These are phyloP conservation scores for Mantamonas sphyraenae DNA, from an alignment of 78 protist genomes.

Conservation along the genomic window DNA sequence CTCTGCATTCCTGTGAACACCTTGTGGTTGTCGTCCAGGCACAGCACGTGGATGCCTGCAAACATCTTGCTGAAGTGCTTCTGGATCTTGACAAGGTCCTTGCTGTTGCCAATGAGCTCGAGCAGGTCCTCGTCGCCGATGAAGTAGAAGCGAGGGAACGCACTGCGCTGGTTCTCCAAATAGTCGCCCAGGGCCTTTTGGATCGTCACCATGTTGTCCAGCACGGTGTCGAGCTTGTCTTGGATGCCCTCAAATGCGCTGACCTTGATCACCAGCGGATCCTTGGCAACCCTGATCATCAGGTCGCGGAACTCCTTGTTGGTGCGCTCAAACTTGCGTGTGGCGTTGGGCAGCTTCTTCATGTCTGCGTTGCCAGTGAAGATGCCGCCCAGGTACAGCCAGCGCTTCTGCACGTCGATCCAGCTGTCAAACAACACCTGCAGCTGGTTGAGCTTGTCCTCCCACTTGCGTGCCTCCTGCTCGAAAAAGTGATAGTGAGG, in stretches of 20 bases:
- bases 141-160: slow-evolving; percentile 97
- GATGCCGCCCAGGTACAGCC: slow-evolving; percentile 94
- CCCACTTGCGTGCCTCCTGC: slow-evolving; percentile 79
- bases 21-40: slow-evolving; percentile 34
- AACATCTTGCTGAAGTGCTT: slow-evolving; percentile 93
- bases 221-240: slow-evolving; percentile 62
- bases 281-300: slow-evolving; percentile 26
- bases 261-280: slow-evolving; percentile 67
- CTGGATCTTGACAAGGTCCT: slow-evolving; percentile 62
- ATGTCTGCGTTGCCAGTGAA: slow-evolving; percentile 88
- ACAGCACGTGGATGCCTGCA: slow-evolving; percentile 73
- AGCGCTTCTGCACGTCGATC: slow-evolving; percentile 90
- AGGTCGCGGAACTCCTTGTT: slow-evolving; percentile 76
- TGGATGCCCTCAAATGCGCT: slow-evolving; percentile 53
- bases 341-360: slow-evolving; percentile 72
- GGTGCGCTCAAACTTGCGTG: slow-evolving; percentile 58
- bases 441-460: slow-evolving; percentile 68
- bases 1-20: slow-evolving; percentile 56
- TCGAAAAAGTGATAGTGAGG: slow-evolving; percentile 45
- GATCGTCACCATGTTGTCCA: slow-evolving; percentile 66
- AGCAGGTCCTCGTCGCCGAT: slow-evolving; percentile 98
- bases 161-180: slow-evolving; percentile 84
- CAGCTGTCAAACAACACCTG: slow-evolving; percentile 68
- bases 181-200: slow-evolving; percentile 92
- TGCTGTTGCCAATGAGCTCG: slow-evolving; percentile 93